phyloP scores from a whole-genome alignment of 805 yeast species.

The Sungouiozyma intestinalis region DNA sequence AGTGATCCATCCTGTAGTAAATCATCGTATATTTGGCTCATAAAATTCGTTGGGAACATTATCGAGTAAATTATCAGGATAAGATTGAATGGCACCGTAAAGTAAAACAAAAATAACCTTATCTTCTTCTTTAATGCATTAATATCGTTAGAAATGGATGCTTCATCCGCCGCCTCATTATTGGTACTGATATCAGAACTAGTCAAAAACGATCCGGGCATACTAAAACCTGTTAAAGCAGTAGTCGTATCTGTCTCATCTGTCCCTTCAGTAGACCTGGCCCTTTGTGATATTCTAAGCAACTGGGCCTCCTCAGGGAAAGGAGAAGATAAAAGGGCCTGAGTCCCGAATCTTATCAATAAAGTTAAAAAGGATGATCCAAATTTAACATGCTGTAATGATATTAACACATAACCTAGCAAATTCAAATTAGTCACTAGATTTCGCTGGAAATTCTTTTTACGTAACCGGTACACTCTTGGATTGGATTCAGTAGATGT shows the following conservation, averaged over 20 bases:
- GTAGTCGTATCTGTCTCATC: slow-evolving; percentile 6
- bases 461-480: slow-evolving; percentile 16
- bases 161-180: slow-evolving; percentile 5
- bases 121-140: slow-evolving; percentile 12
- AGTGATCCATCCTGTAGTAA: slow-evolving; percentile 15
- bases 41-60: slow-evolving; percentile 28
- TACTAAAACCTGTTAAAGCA: slow-evolving; percentile 10
- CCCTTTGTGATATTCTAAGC: slow-evolving; percentile 11
- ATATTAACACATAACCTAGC: slow-evolving; percentile 18
- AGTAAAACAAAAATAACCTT: slow-evolving; percentile 18
- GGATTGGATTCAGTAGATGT: slow-evolving; percentile 2
- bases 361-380: slow-evolving; percentile 21
- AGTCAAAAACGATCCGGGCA: slow-evolving; percentile 19
- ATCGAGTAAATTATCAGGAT: slow-evolving; percentile 12
- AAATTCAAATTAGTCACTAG: slow-evolving; percentile 12
- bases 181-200: neutral
- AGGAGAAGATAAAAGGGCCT: slow-evolving; percentile 32
- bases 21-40: slow-evolving; percentile 25
- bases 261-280: slow-evolving; percentile 4
- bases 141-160: slow-evolving; percentile 3
- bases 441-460: slow-evolving; percentile 17
- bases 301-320: slow-evolving; percentile 30
- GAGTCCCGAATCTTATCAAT: slow-evolving; percentile 28
- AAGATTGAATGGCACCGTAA: slow-evolving; percentile 17
- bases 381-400: slow-evolving; percentile 21